A percentile compares a stretch with the other conserved stretches of the same genome.
Evolutionary conservation across 2,329 filamentous ascomycete species (phyloP).

Genomic region (Aspergillus thermomutatus): DNA sequence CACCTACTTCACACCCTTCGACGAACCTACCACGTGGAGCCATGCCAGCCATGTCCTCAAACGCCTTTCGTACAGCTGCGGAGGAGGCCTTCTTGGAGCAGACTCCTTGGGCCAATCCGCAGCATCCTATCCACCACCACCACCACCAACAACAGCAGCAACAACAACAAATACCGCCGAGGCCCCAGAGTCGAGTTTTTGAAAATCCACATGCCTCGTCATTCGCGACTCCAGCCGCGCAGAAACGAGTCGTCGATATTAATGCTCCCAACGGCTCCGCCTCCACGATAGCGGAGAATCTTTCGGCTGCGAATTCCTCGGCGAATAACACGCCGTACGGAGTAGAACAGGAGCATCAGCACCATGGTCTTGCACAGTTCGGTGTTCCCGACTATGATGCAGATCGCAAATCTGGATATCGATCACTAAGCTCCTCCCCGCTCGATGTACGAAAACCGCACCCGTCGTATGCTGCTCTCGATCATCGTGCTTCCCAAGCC

Average conservation of each 20-base stretch:
- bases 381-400: slow-evolving; percentile 32
- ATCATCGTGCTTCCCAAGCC: slow-evolving; percentile 24
- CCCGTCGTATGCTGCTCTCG: slow-evolving; percentile 20
- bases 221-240: slow-evolving; percentile 42
- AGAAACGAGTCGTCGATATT: slow-evolving; percentile 43
- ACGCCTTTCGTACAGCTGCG: slow-evolving; percentile 50
- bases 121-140: slow-evolving; percentile 65
- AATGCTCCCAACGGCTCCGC: slow-evolving; percentile 44
- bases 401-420: slow-evolving; percentile 33
- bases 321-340: slow-evolving; percentile 44
- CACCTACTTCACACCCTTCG: slow-evolving; percentile 23
- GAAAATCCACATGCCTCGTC: slow-evolving; percentile 34
- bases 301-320: slow-evolving; percentile 41
- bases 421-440: slow-evolving; percentile 38
- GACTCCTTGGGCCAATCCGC: slow-evolving; percentile 89
- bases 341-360: slow-evolving; percentile 31
- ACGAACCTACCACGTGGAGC: slow-evolving; percentile 26
- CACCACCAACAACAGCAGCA: neutral
- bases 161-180: slow-evolving; percentile 39
- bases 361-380: slow-evolving; percentile 21
- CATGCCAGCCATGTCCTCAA: slow-evolving; percentile 34
- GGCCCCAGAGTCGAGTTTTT: slow-evolving; percentile 29
- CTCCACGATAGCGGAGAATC: slow-evolving; percentile 45
- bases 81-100: slow-evolving; percentile 86
- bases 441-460: slow-evolving; percentile 39